These are phyloP conservation scores for Mollisiaceae sp. DNA, from an alignment of 2,329 filamentous ascomycete genomes.

Conservation along the genomic window DNA sequence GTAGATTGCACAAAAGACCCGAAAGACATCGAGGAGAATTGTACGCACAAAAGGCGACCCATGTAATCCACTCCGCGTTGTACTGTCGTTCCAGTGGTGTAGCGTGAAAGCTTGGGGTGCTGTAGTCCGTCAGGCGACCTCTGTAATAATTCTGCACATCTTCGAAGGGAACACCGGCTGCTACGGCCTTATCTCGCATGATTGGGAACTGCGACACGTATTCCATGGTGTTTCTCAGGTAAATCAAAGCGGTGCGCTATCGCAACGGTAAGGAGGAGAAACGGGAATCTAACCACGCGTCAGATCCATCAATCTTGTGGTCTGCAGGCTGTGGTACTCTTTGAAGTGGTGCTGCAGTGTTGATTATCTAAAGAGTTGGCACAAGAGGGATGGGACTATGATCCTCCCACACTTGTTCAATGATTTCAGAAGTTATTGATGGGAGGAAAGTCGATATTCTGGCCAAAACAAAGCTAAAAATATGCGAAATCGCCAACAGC, in stretches of 20 bases:
- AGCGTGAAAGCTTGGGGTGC: background rate
- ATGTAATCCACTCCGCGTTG: background rate
- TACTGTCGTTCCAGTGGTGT: background rate
- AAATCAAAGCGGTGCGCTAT: background rate
- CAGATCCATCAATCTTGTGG: background rate
- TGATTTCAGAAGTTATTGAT: no score
- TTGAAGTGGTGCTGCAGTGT: no score
- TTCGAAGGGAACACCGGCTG: background rate
- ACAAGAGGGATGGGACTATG: no score
- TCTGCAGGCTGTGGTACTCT: no score
- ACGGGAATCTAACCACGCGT: background rate
- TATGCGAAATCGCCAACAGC: no score
- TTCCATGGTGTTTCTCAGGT: background rate
- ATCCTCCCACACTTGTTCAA: no score
- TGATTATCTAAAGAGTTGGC: no score
- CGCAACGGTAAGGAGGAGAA: background rate
- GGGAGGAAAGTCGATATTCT: no score
- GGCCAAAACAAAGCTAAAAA: no score
- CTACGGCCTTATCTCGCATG: background rate
- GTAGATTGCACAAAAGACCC: background rate
- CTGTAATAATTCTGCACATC: background rate
- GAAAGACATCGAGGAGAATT: background rate
- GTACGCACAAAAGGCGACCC: background rate
- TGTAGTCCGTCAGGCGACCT: background rate
- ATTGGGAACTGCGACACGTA: background rate